A percentile compares a stretch with the other conserved stretches of the same genome.
Evolutionary conservation across 495 filamentous ascomycete genomes (phyloP).

Genomic region (Neurospora tetrasperma): DNA sequence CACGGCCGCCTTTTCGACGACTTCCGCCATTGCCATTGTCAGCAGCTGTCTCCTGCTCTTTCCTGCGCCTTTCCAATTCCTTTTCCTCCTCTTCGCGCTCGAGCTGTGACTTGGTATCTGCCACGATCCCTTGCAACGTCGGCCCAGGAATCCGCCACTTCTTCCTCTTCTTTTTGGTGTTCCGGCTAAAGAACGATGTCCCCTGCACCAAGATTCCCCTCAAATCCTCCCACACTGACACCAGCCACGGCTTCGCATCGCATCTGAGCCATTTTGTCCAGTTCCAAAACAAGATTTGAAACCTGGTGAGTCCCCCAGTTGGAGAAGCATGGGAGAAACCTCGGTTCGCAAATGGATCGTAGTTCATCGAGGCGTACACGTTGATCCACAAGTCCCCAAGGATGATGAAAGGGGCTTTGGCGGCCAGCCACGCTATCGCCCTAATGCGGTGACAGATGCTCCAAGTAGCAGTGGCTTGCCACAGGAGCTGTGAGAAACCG

Average conservation of each 20-base stretch:
- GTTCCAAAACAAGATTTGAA: not conserved
- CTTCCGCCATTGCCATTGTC: not conserved
- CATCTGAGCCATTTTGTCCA: not conserved
- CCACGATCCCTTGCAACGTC: not conserved
- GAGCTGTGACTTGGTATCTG: not conserved
- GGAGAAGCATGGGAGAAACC: not conserved
- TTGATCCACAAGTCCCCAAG: not conserved
- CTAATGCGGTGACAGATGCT: not conserved
- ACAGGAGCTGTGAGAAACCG: not conserved
- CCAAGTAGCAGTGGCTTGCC: not conserved
- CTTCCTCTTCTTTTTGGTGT: not conserved
- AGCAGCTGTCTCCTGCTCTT: not conserved
- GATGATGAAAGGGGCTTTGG: not conserved
- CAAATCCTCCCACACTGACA: not conserved
- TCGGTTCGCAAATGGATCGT: not conserved
- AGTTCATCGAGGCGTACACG: not conserved
- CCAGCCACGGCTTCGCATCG: not conserved
- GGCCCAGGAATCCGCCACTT: not conserved
- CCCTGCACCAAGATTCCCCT: not conserved
- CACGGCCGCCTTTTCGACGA: not conserved
- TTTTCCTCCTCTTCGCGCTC: not conserved
- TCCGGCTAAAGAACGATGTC: not conserved
- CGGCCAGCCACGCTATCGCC: not conserved
- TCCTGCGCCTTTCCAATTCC: not conserved
- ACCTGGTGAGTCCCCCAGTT: not conserved